Percentiles rank a stretch among this genome's conserved stretches.
Evolutionary conservation across 2,329 filamentous ascomycete species (phyloP).

Genomic region (Botrytis galanthina): DNA sequence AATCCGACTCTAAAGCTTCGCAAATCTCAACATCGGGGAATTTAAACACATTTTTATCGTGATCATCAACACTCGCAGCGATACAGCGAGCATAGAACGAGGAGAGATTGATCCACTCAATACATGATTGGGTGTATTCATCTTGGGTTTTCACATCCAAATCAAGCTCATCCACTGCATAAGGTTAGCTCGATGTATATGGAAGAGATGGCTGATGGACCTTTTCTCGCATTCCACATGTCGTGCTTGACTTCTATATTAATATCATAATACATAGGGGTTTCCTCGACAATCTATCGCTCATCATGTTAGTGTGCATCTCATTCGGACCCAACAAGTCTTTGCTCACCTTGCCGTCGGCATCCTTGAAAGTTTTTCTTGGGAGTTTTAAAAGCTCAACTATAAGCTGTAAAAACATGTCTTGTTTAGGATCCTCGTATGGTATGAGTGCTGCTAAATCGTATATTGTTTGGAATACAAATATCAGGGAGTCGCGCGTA

Average conservation of each 20-base stretch:
- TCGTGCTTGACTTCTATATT: slow-evolving; percentile 1
- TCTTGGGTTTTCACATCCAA: background rate
- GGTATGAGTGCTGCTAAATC: background rate
- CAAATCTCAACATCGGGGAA: background rate
- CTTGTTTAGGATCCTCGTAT: background rate
- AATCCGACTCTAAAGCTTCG: background rate
- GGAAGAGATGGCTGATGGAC: background rate
- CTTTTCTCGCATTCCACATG: background rate
- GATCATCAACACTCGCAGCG: background rate
- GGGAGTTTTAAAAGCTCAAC: background rate
- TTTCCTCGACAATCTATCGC: background rate
- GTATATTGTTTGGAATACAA: background rate
- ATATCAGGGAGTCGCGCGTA: background rate
- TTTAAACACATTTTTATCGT: background rate
- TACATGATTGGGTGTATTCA: background rate
- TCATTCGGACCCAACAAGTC: background rate
- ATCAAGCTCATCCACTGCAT: background rate
- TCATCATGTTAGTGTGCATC: background rate
- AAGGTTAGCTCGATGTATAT: background rate
- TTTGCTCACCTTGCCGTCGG: background rate
- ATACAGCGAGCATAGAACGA: background rate
- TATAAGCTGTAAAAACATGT: background rate
- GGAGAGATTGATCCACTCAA: slow-evolving; percentile 1
- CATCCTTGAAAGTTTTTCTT: background rate
- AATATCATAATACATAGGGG: background rate